Evolutionary conservation across 2,329 filamentous ascomycete species (phyloP), one percentile per base, ranked within the genome.

Genomic region (Aspergillus niger): DNA sequence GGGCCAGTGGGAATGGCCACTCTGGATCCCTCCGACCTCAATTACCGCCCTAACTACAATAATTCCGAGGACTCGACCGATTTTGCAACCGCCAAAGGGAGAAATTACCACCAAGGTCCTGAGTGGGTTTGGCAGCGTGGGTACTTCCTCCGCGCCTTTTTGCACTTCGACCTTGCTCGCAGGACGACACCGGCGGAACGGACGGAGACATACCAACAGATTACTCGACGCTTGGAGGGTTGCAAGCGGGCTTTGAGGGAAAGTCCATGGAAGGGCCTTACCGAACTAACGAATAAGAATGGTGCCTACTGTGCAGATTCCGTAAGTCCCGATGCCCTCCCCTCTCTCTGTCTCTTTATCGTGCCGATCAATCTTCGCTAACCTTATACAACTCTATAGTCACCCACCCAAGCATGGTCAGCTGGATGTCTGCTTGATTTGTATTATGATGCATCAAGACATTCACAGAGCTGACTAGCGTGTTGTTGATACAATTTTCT

Each of bases 121-220:
- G 95, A 99, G 76, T 99, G 95, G 95, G 80, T 97, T 24, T 99
- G 95, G 95, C 96, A 94, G 0, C 94, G 92, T 1, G 95, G 95
- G 4, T 99, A 92, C 81, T 99, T 97, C 83, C 82, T 97, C 22
- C 88, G 96, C 52, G 95, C 95, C 1, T 81, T 99, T 65, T 84
- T 99, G 64, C 91, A 92, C 75, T 98, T 98, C 71, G 92, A 97
- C 74, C 80, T 98, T 53, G 83, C 85, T 80, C 83, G 92, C 30
- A 85, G 91, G 52, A 83, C 84, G 63, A 86, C 83, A 1, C 74
- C 79, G 4, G 85, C 91, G 70, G 91, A 90, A 64, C 85, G 88
- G 32, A 89, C 89, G 0, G 95, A 98, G 77, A 91, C 90, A 3
- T 97, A 97, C 82, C 94, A 98, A 80, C 95, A 98, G 80, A 89